These are phyloP conservation scores for Pythium biforme DNA, from an alignment of 352 stramenopile genomes.

Conservation along the genomic window DNA sequence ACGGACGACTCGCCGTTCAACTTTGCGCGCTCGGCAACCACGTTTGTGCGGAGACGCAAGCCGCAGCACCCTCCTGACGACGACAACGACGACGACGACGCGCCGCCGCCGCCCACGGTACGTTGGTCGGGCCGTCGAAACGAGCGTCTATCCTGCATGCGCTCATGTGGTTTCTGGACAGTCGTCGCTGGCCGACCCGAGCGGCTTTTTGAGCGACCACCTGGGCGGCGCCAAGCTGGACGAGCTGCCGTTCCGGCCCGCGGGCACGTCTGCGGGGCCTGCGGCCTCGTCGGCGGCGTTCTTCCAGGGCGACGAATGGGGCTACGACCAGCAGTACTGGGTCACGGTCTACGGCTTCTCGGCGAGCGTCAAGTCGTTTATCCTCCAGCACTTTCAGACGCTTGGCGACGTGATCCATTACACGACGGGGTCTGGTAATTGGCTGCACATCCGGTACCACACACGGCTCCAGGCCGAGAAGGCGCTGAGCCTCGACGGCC, in stretches of 20 bases:
- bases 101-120: constrained; percentile 56
- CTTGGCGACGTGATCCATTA: constrained; percentile 76
- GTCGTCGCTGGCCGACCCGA: constrained; percentile 48
- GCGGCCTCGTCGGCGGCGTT: constrained; percentile 41
- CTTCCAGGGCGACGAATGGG: constrained; percentile 69
- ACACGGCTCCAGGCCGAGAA: constrained; percentile 81
- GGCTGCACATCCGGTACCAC: constrained; percentile 78
- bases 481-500: constrained; percentile 68
- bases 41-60: constrained; percentile 48
- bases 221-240: constrained; percentile 9
- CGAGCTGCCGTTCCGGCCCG: constrained; percentile 18
- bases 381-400: constrained; percentile 76
- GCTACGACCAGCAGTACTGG: constrained; percentile 81
- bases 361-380: constrained; percentile 52
- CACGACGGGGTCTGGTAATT: constrained; percentile 65
- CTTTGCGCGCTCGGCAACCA: constrained; percentile 25
- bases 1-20: constrained; percentile 67
- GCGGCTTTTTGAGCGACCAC: constrained; percentile 38
- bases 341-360: constrained; percentile 81
- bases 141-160: neutral
- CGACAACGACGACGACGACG: constrained; percentile 46
- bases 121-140: neutral
- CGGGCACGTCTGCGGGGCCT: constrained; percentile 10
- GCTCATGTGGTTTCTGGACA: constrained; percentile 7
- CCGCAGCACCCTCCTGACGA: constrained; percentile 17